Evolutionary conservation across 2,329 filamentous ascomycete species (phyloP), one percentile per base, ranked within the genome.

Genomic region (Ceratocystis alfenasii): DNA sequence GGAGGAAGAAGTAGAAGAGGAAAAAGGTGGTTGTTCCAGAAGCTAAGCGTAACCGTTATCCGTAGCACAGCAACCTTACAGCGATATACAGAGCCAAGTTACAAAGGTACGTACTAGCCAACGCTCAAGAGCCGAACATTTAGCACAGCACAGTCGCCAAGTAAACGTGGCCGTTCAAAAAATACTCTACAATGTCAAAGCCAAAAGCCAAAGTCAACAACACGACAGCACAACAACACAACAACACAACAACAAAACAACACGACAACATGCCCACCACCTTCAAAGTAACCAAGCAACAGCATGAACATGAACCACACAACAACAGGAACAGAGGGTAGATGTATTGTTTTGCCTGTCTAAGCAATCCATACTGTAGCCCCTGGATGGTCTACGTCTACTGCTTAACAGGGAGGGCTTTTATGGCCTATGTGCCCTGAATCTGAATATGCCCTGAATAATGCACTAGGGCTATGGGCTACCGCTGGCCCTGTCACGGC

Each of bases 101-200:
- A n/a, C n/a, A 8, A n/a, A 53, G 48, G 6, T 22, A n/a, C 7
- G 7, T 53, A 20, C 48, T 53, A 41, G 10, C 36, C 10, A 41
- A 5, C 36, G 12, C 36, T 12, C 36, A 41, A 41, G 36, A 41
- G 36, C 36, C 10, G 36, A 41, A 15, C 36, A 41, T 41, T 12
- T 4, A 41, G 36, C 36, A 41, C 36, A 41, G 10, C 36, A 41
- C 36, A 41, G 36, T 41, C 36, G 44, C 62, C 65, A 50, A 53
- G 62, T 64, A 59, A 67, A 67, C 65, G 65, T 67, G 65, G 65
- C 36, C 53, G 65, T 67, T 67, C 12, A 41, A 41, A 41, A 41
- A 41, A 41, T 5, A 15, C 36, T 41, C 36, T 41, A 41, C 12
- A 41, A 41, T 12, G 10, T 12, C 36, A 41, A 64, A 64, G 55